Percentiles rank a stretch among this genome's conserved stretches.
phyloP scores from a whole-genome alignment of 2,329 filamentous ascomycete species.

The Colletotrichum musae region DNA sequence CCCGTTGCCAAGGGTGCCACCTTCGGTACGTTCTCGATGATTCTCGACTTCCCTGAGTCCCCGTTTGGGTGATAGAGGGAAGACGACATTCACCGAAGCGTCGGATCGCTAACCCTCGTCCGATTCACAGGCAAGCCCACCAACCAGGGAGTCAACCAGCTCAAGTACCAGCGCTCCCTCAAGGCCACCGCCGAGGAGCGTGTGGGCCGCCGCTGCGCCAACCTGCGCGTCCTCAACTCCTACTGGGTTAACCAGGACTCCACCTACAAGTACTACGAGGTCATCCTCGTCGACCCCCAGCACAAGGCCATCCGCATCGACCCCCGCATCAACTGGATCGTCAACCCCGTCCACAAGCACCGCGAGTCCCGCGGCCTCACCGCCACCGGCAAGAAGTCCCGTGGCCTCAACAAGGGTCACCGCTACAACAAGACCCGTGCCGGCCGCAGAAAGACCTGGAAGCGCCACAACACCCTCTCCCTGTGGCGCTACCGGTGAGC shows the following conservation, averaged over 20 bases:
- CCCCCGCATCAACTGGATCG: slow-evolving; percentile 99
- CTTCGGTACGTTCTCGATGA: slow-evolving; percentile 79
- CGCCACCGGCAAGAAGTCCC: slow-evolving; percentile 99
- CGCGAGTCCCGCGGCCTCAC: slow-evolving; percentile 98
- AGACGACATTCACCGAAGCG: no score
- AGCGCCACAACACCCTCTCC: slow-evolving; percentile 99
- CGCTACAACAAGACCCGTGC: slow-evolving; percentile 98
- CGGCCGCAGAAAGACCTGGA: slow-evolving; percentile 99
- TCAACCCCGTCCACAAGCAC: slow-evolving; percentile 99
- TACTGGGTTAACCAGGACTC: slow-evolving; percentile 99
- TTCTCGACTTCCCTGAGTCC: no score
- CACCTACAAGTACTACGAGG: slow-evolving; percentile 99
- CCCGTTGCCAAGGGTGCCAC: slow-evolving; percentile 98
- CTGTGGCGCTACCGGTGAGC: slow-evolving; percentile 97
- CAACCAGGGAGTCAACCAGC: slow-evolving; percentile 99
- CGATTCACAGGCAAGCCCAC: slow-evolving; percentile 90
- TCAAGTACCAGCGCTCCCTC: slow-evolving; percentile 99
- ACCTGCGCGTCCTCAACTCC: slow-evolving; percentile 99
- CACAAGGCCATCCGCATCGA: slow-evolving; percentile 99
- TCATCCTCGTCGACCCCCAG: slow-evolving; percentile 99
- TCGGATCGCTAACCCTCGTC: slow-evolving; percentile 42
- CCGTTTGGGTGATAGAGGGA: no score
- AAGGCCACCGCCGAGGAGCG: slow-evolving; percentile 99
- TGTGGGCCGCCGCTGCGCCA: slow-evolving; percentile 98
- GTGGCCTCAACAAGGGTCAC: slow-evolving; percentile 99